A percentile compares a stretch with the other conserved stretches of the same genome.
phyloP scores from a whole-genome alignment of 768 basidiomycete species.

The Termitomyces sp. region DNA sequence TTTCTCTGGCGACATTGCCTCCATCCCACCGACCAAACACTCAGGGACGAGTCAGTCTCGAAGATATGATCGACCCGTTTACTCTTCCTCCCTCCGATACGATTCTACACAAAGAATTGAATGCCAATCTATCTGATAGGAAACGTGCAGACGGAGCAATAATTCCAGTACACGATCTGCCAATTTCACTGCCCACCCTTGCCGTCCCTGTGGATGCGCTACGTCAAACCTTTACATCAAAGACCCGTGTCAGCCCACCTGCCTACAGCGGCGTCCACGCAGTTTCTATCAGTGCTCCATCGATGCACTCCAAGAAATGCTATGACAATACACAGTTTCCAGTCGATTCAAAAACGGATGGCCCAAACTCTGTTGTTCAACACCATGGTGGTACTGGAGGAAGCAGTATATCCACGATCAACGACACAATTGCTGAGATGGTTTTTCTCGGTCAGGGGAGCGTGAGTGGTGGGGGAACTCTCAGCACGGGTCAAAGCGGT shows the following conservation, averaged over 20 bases:
- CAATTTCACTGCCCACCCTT: conserved; percentile 21
- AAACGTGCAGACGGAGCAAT: conserved; percentile 26
- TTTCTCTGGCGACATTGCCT: conserved; percentile 6
- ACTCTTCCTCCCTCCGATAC: conserved; percentile 13
- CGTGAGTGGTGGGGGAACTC: conserved; percentile 11
- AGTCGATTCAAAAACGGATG: conserved; percentile 16
- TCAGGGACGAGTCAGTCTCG: conserved; percentile 13
- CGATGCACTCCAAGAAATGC: conserved; percentile 18
- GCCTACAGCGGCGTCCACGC: conserved; percentile 26
- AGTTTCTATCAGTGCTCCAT: conserved; percentile 7
- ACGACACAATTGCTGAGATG: conserved; percentile 19
- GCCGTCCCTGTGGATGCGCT: conserved; percentile 11
- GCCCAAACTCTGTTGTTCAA: background rate
- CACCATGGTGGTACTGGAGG: conserved; percentile 5
- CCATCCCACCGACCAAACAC: conserved; percentile 5
- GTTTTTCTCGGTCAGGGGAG: conserved; percentile 7
- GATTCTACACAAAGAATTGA: conserved; percentile 4
- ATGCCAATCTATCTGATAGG: conserved; percentile 16
- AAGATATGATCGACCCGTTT: conserved; percentile 33
- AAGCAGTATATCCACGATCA: conserved; percentile 15
- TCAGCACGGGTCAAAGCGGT: conserved; percentile 17
- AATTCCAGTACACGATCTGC: conserved; percentile 23
- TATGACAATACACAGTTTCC: conserved; percentile 28
- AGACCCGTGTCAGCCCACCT: conserved; percentile 29
- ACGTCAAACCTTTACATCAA: background rate